Conservation (phyloP, 805 yeast genomes). For the Zygosaccharomyces bailii region DNA sequence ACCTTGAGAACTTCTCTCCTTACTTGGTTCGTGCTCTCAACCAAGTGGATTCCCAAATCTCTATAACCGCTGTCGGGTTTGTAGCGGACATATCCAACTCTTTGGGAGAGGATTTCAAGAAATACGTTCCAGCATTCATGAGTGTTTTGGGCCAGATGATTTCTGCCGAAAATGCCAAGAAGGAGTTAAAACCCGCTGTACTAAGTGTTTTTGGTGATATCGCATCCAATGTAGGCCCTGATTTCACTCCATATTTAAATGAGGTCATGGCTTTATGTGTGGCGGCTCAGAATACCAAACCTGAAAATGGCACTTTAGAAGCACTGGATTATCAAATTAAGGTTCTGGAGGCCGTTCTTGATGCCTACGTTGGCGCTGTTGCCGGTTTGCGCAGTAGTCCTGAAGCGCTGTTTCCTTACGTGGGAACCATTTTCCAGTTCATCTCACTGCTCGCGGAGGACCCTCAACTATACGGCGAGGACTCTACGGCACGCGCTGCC, state of each 20-base stretch:
- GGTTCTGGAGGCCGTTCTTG: slow-evolving; percentile 85
- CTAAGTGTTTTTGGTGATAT: slow-evolving; percentile 94
- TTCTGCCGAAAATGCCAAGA: slow-evolving; percentile 61
- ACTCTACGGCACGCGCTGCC: slow-evolving; percentile 73
- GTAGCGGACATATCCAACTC: slow-evolving; percentile 94
- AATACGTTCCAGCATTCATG: slow-evolving; percentile 80
- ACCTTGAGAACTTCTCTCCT: slow-evolving; percentile 80
- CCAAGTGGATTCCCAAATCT: slow-evolving; percentile 78
- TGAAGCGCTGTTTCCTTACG: slow-evolving; percentile 58
- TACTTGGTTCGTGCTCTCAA: slow-evolving; percentile 73
- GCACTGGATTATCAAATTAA: slow-evolving; percentile 68
- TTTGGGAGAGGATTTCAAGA: slow-evolving; percentile 66
- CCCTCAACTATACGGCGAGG: slow-evolving; percentile 56
- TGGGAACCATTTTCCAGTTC: slow-evolving; percentile 68
- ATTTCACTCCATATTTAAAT: slow-evolving; percentile 70
- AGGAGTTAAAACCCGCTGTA: slow-evolving; percentile 82
- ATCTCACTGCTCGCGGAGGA: slow-evolving; percentile 59
- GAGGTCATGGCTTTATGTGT: slow-evolving; percentile 77
- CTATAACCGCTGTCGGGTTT: slow-evolving; percentile 88
- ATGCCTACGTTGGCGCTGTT: slow-evolving; percentile 92
- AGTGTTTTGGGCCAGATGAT: slow-evolving; percentile 71
- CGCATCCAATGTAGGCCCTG: slow-evolving; percentile 80
- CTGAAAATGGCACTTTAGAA: slow-evolving; percentile 68
- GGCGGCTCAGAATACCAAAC: slow-evolving; percentile 57
- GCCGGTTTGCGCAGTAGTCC: slow-evolving; percentile 80